Evolutionary conservation across 78 protist genomes (phyloP), one percentile per base, ranked within the genome.

Genomic region (Dictyostelium purpureum): DNA sequence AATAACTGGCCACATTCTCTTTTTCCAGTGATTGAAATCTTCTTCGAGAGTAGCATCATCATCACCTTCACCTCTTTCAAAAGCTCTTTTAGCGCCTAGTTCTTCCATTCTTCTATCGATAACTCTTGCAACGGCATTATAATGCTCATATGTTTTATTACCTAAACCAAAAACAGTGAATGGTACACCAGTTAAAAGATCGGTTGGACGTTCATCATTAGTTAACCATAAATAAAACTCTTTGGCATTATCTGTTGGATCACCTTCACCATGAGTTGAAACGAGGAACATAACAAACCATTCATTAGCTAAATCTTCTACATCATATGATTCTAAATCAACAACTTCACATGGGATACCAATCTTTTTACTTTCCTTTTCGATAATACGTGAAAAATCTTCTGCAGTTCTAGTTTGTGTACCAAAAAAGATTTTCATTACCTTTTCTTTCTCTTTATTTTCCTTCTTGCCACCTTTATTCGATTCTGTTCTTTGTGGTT

Each of bases 191-290:
- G 5, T 5, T 12, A 95, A 61, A 24, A 2, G 24, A 19, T 4
- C 91, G 4, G 67, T 28, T 45, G 14, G 88, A 69, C 85, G 57
- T 16, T 69, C 93, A 18, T 79, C 94, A 11, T 82, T 91, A 18
- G 57, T 63, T 28, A 91, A 31, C 81, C 79, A 77, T 19, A 81
- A 33, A 75, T 81, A 38, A 63, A 96, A 96, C 26, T 76, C 94
- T 24, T 69, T 71, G n/a, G 99, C 97, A 66, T 91, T 96, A 78
- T 97, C 99, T 3, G 99, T 89, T 24, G 99, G 99, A 51, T 97
- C 99, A 40, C 99, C 95, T 66, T 97, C 99, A 31, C 99, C 99
- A 71, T 96, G 96, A 5, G 99, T 97, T 0, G 99, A 89, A 49
- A 94, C 70, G 31, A 94, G 49, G 42, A 97, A 89, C 93, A 96